Percentiles rank a stretch among this genome's conserved stretches.
These are phyloP conservation scores for Pleurotus ostreatus DNA, from an alignment of 768 basidiomycete genomes.

Conservation along the genomic window DNA sequence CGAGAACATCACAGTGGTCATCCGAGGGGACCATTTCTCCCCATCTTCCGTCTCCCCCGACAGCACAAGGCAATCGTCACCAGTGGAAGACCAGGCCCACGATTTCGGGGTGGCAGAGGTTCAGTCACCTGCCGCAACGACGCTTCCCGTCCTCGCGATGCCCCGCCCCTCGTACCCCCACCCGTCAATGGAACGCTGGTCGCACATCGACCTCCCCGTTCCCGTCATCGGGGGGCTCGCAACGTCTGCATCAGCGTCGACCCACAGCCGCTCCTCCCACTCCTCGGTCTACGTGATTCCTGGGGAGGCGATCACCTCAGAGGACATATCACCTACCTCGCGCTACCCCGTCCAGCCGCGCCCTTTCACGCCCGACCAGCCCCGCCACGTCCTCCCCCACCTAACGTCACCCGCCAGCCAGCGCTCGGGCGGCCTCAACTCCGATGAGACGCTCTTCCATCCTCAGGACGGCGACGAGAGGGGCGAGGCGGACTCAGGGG, in stretches of 20 bases:
- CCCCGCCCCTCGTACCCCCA: conserved; percentile 3
- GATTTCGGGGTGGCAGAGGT: too few species aligned
- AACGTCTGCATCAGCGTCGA: too few species aligned
- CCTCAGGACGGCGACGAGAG: not conserved
- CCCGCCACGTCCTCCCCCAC: not conserved
- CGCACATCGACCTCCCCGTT: not conserved
- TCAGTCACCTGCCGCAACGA: not conserved
- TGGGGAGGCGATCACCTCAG: conserved; percentile 3
- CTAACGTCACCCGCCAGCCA: not conserved
- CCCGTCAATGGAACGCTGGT: not conserved
- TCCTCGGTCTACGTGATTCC: conserved; percentile 4
- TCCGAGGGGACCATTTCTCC: conserved; percentile 4
- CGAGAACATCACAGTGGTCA: conserved; percentile 5
- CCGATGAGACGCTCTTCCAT: not conserved
- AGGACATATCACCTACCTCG: conserved; percentile 2
- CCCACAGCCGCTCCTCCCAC: not conserved
- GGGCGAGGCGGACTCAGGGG: not conserved
- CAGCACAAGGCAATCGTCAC: not conserved
- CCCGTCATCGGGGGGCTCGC: too few species aligned
- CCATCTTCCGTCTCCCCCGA: not conserved
- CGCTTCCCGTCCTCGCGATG: not conserved
- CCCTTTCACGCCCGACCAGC: not conserved
- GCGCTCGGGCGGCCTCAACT: not conserved
- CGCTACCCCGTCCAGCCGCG: not conserved
- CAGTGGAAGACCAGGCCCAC: not conserved